Evolutionary conservation across 2,329 filamentous ascomycete species (phyloP).

Genomic region (Penicillium sp.): DNA sequence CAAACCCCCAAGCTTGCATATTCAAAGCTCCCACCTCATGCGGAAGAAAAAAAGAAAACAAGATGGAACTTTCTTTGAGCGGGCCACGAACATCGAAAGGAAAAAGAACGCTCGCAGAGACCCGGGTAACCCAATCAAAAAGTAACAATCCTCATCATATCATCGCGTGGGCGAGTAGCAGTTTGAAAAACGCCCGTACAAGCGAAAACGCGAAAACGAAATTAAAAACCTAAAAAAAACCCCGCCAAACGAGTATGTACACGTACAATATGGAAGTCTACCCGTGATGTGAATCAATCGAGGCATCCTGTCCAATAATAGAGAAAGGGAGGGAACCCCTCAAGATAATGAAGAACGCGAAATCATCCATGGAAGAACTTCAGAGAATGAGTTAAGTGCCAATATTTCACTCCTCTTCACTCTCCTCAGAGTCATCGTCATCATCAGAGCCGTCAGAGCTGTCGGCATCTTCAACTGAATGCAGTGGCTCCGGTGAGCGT

Average conservation of each 20-base stretch:
- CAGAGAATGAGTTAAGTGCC: background rate
- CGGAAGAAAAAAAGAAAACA: background rate
- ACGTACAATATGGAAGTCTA: background rate
- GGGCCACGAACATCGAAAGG: background rate
- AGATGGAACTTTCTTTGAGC: background rate
- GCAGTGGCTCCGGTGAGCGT: conserved; percentile 41
- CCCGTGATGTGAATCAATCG: background rate
- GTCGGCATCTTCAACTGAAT: conserved; percentile 41
- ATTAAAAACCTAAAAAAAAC: background rate
- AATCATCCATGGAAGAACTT: background rate
- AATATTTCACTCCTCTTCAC: conserved; percentile 44
- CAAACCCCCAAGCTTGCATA: conserved; percentile 2
- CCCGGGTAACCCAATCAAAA: conserved; percentile 12
- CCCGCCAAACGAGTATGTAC: background rate
- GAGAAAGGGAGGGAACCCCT: background rate
- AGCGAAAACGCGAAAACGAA: conserved; percentile 11
- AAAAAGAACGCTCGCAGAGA: conserved; percentile 13
- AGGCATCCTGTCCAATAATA: background rate
- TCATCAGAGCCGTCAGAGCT: conserved; percentile 48
- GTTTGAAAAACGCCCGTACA: conserved; percentile 10
- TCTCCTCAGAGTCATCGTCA: conserved; percentile 47
- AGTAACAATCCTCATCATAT: conserved; percentile 16
- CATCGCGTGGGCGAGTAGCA: conserved; percentile 11
- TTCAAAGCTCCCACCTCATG: background rate
- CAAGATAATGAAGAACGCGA: background rate